phyloP scores from a whole-genome alignment of 2,329 filamentous ascomycete genomes.

The Stagonosporopsis cucurbitacearum region DNA sequence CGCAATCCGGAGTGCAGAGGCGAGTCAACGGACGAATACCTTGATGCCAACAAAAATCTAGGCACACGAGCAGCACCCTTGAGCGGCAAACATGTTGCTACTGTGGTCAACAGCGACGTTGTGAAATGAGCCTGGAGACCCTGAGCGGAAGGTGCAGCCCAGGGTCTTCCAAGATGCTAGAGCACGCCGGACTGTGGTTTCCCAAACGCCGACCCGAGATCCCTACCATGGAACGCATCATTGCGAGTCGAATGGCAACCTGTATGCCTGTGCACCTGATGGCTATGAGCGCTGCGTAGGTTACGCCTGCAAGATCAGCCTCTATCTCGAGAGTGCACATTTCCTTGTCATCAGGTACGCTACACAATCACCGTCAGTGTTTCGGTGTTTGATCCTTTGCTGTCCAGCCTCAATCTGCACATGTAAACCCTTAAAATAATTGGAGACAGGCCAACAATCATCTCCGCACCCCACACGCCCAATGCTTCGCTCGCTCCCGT shows the following conservation, averaged over 20 bases:
- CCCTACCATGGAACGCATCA: not conserved
- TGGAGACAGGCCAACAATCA: not conserved
- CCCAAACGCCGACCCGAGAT: constrained; percentile 2
- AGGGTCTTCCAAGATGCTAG: constrained; percentile 12
- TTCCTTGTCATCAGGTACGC: not conserved
- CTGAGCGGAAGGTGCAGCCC: constrained; percentile 8
- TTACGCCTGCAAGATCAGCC: not conserved
- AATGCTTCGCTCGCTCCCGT: constrained; percentile 2
- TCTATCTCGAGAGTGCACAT: not conserved
- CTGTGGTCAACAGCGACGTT: not conserved
- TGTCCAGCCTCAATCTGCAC: not conserved
- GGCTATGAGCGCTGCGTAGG: not conserved
- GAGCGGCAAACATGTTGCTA: not conserved
- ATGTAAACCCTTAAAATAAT: not conserved
- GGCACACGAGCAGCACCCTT: constrained; percentile 2
- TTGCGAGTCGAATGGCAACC: not conserved
- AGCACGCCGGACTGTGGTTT: not conserved
- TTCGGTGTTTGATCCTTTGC: not conserved
- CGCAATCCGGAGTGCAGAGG: constrained; percentile 5
- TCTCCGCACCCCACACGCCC: constrained; percentile 13
- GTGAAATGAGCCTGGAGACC: not conserved
- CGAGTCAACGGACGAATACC: not conserved
- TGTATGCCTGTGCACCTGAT: not conserved
- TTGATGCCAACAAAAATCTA: not conserved
- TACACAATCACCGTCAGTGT: not conserved